A percentile compares a stretch with the other conserved stretches of the same genome.
Conservation (phyloP, 768 basidiomycete genomes). For the Chalciporus chontae region DNA sequence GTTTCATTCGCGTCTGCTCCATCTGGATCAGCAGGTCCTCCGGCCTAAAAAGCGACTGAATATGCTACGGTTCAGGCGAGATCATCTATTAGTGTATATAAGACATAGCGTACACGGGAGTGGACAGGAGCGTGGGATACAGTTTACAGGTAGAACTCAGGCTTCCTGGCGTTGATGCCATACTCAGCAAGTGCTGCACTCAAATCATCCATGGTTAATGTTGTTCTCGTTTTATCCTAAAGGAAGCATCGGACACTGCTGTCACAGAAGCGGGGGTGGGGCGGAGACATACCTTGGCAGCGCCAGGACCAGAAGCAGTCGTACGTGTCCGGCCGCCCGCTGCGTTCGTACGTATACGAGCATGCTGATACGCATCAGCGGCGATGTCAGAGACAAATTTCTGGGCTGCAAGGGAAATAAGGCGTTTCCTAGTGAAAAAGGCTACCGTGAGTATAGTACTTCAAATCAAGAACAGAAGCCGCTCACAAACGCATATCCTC, state of each 20-base stretch:
- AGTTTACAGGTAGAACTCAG: conserved; percentile 82
- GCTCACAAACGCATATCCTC: conserved; percentile 88
- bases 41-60: background rate
- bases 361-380: conserved; percentile 95
- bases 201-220: conserved; percentile 96
- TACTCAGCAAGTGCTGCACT: conserved; percentile 92
- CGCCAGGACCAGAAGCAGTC: conserved; percentile 52
- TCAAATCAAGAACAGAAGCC: conserved; percentile 1
- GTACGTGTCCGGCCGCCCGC: conserved; percentile 66
- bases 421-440: conserved; percentile 65
- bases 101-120: background rate
- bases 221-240: conserved; percentile 89
- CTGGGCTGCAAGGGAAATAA: conserved; percentile 93
- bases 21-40: background rate
- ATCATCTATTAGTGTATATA: conserved; percentile 1
- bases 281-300: conserved; percentile 53
- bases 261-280: background rate
- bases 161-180: conserved; percentile 90
- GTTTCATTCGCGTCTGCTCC: background rate
- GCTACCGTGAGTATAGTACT: background rate
- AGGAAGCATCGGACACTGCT: conserved; percentile 4
- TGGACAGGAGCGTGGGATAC: conserved; percentile 3
- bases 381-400: conserved; percentile 98
- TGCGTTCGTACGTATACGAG: conserved; percentile 90
- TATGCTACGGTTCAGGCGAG: background rate